Percentiles rank a stretch among this genome's conserved stretches.
phyloP scores from a whole-genome alignment of 108 stramenopile genomes.

The Skeletonema potamos region DNA sequence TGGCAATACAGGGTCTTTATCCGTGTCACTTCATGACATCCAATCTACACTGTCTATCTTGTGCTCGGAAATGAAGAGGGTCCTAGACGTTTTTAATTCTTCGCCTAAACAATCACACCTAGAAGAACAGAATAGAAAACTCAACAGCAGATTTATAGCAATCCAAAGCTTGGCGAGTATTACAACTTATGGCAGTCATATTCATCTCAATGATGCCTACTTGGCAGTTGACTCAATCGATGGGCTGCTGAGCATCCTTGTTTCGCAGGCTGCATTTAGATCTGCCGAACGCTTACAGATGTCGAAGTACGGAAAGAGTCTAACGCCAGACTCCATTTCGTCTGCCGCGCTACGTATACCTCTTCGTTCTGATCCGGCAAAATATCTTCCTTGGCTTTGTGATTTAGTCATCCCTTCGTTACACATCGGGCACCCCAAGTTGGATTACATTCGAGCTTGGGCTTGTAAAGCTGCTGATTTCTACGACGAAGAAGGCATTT shows the following conservation, averaged over 20 bases:
- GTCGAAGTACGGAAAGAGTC: constrained; percentile 40
- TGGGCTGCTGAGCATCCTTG: constrained; percentile 35
- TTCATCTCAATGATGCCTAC: constrained; percentile 38
- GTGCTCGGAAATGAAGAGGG: constrained; percentile 26
- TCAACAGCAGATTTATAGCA: constrained; percentile 33
- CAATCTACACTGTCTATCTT: constrained; percentile 46
- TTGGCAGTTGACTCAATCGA: constrained; percentile 21
- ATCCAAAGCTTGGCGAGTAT: constrained; percentile 29
- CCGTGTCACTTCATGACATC: constrained; percentile 33
- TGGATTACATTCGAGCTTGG: constrained; percentile 65
- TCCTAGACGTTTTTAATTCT: constrained; percentile 9
- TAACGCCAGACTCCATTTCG: constrained; percentile 46
- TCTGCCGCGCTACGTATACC: constrained; percentile 50
- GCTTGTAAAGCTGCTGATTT: constrained; percentile 66
- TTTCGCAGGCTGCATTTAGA: constrained; percentile 47
- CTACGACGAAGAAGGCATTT: constrained; percentile 55
- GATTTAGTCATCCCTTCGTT: constrained; percentile 63
- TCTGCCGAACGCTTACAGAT: constrained; percentile 51
- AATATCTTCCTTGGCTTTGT: constrained; percentile 55
- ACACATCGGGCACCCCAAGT: constrained; percentile 58
- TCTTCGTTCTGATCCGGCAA: constrained; percentile 51
- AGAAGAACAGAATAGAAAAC: constrained; percentile 18
- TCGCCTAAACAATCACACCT: constrained; percentile 13
- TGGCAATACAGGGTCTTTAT: neutral
- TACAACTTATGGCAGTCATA: constrained; percentile 2